phyloP scores from a whole-genome alignment of 2,329 filamentous ascomycete species.

The Penicillium nordicum region DNA sequence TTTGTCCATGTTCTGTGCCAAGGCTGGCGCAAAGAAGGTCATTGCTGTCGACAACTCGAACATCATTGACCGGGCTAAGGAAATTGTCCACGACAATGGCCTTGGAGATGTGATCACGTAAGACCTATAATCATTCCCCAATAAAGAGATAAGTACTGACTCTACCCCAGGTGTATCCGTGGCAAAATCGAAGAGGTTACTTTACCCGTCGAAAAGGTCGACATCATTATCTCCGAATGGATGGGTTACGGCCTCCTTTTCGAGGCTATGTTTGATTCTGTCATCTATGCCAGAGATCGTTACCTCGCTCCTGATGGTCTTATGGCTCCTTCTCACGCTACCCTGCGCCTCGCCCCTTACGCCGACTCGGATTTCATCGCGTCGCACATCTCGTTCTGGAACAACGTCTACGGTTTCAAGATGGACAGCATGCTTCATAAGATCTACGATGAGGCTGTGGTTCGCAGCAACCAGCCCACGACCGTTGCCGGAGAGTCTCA shows the following conservation, averaged over 20 bases:
- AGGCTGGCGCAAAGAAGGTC: conserved; percentile 79
- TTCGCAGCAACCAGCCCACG: conserved; percentile 64
- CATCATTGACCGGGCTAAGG: conserved; percentile 80
- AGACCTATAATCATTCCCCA: background rate
- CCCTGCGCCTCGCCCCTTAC: conserved; percentile 76
- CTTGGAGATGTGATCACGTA: conserved; percentile 68
- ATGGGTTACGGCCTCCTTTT: conserved; percentile 95
- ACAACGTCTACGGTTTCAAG: conserved; percentile 89
- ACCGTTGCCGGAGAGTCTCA: conserved; percentile 53
- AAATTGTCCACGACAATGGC: conserved; percentile 79
- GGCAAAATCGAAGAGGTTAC: conserved; percentile 85
- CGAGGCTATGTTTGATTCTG: conserved; percentile 92
- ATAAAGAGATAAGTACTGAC: conserved; percentile 8
- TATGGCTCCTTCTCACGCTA: conserved; percentile 81
- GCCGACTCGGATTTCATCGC: conserved; percentile 72
- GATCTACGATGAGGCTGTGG: conserved; percentile 76
- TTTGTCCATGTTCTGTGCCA: conserved; percentile 89
- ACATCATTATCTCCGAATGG: conserved; percentile 96
- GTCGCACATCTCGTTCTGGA: conserved; percentile 81
- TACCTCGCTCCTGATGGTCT: conserved; percentile 78
- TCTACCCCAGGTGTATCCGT: conserved; percentile 57
- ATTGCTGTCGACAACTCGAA: conserved; percentile 89
- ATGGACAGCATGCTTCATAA: conserved; percentile 86
- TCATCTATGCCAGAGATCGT: conserved; percentile 80
- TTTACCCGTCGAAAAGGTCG: conserved; percentile 74